phyloP scores from a whole-genome alignment of 2,329 filamentous ascomycete genomes.

The Cytospora mali region DNA sequence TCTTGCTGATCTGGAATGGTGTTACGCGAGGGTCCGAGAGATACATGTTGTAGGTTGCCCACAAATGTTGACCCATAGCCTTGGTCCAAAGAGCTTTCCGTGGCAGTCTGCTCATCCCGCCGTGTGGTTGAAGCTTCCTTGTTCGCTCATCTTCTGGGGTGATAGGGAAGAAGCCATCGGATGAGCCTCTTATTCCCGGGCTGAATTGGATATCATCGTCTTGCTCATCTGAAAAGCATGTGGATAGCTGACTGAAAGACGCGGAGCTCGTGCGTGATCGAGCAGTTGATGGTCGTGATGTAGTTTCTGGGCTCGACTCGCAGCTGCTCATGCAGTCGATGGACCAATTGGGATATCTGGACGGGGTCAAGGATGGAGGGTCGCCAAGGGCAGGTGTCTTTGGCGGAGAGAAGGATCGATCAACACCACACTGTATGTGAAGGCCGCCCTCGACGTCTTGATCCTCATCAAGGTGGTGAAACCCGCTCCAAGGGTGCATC shows the following conservation, averaged over 20 bases:
- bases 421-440: slow-evolving; percentile 38
- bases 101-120: slow-evolving; percentile 33
- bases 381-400: slow-evolving; percentile 59
- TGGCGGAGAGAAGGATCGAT: slow-evolving; percentile 55
- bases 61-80: slow-evolving; percentile 66
- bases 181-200: slow-evolving; percentile 46
- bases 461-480: slow-evolving; percentile 38
- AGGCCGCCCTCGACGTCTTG: slow-evolving; percentile 28
- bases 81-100: slow-evolving; percentile 65
- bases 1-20: slow-evolving; percentile 65
- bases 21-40: slow-evolving; percentile 69
- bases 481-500: slow-evolving; percentile 43
- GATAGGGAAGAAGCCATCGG: slow-evolving; percentile 35
- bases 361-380: slow-evolving; percentile 47
- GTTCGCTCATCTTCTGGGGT: slow-evolving; percentile 13
- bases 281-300: slow-evolving; percentile 61
- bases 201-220: slow-evolving; percentile 59
- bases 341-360: slow-evolving; percentile 61
- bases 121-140: slow-evolving; percentile 13
- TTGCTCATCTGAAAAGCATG: slow-evolving; percentile 58
- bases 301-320: slow-evolving; percentile 61
- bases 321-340: slow-evolving; percentile 60
- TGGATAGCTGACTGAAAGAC: slow-evolving; percentile 56
- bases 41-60: slow-evolving; percentile 67
- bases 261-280: slow-evolving; percentile 61